Evolutionary conservation across 495 filamentous ascomycete genomes (phyloP), one percentile per base, ranked within the genome.

Genomic region (Neurospora sp.): DNA sequence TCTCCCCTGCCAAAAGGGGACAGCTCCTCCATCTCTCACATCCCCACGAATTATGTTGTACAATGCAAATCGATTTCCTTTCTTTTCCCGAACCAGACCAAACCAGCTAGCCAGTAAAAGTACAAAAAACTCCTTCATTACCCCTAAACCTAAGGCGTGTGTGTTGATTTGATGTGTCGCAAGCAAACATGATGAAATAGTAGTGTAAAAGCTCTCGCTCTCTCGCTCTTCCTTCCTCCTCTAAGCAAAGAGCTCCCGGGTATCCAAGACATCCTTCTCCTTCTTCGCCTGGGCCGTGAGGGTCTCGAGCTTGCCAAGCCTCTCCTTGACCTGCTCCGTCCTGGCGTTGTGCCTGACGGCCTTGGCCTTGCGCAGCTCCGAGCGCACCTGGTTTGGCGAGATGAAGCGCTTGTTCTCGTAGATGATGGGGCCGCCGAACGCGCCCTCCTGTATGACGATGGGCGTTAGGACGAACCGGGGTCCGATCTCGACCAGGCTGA

Each of bases 341-440:
- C 96, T 86, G 66, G 84, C 81, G 70, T 92, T 90, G 79, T 96
- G 93, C 72, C 89, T 89, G 34, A 89, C 86, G 19, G 95, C 94
- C 84, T 93, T 93, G 76, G 85, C 83, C 79, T 89, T 82, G 73
- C 93, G 85, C 73, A 97, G 77, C 71, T 97, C 96, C 28, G 92
- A 83, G 72, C 96, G 88, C 74, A 99, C 89, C 82, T 97, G 94
- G 85, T 99, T 99, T 39, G 96, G 96, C 77, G 91, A 94, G 71
- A 99, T 93, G 78, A 97, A 99, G 78, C 97, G 93, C 87, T 96
- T 97, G 82, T 99, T 99, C 88, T 98, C 94, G 84, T 97, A 98
- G 75, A 99, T 94, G 72, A 98, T 92, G 2, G 96, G 96, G 0
- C 96, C 96, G 71, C 96, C 96, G 77, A 99, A 99, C 74, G 92